Conservation (phyloP, 805 yeast genomes). For the Starmerella tilneyi region DNA sequence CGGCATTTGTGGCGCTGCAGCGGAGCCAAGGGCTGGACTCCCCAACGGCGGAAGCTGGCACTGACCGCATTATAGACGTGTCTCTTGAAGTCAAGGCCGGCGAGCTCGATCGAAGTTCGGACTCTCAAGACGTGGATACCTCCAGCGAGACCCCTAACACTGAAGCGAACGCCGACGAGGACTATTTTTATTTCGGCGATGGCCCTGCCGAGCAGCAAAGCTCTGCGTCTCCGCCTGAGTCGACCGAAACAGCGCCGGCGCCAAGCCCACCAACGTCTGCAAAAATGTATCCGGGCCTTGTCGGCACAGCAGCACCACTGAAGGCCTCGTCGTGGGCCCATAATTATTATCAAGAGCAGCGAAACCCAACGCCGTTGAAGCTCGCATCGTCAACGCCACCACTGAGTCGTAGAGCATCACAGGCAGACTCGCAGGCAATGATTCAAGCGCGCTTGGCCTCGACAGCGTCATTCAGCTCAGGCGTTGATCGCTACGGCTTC, state of each 20-base stretch:
- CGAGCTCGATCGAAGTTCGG: neutral
- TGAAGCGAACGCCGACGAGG: conserved; percentile 1
- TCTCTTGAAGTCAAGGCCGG: neutral
- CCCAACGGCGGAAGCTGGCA: neutral
- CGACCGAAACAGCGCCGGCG: neutral
- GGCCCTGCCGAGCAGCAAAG: conserved; percentile 1
- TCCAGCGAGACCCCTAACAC: neutral
- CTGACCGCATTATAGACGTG: neutral
- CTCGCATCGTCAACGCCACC: neutral
- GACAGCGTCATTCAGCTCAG: conserved; percentile 16
- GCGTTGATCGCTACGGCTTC: conserved; percentile 74
- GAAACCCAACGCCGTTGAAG: neutral
- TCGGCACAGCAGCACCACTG: neutral
- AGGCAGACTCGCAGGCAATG: neutral
- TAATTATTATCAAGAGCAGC: conserved; percentile 1
- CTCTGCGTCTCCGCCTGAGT: neutral
- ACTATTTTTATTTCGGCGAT: conserved; percentile 10
- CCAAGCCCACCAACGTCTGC: neutral
- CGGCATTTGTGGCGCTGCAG: conserved; percentile 26
- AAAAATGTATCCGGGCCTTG: neutral
- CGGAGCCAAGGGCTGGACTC: conserved; percentile 8
- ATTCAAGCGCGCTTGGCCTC: conserved; percentile 12
- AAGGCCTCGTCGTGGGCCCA: neutral
- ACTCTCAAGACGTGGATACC: neutral
- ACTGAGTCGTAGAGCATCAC: neutral